Percentiles rank a stretch among this genome's conserved stretches.
Evolutionary conservation across 768 basidiomycete species (phyloP).

Genomic region (Leccinum pellstonianum): DNA sequence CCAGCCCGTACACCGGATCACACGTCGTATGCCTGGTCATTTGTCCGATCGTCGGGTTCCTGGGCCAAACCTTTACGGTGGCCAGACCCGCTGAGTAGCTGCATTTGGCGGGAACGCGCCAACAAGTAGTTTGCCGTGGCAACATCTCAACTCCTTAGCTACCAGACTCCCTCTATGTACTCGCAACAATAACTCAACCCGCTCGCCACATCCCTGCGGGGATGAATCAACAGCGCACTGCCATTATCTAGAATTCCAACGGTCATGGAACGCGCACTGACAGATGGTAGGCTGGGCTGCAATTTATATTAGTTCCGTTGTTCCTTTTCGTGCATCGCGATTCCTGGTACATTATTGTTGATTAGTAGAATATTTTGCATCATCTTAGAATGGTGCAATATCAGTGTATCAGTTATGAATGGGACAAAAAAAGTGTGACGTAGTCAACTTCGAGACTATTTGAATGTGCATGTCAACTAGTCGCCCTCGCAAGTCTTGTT

Average conservation of each 20-base stretch:
- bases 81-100: slow-evolving; percentile 33
- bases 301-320: slow-evolving; percentile 18
- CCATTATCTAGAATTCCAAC: slow-evolving; percentile 54
- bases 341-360: slow-evolving; percentile 19
- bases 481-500: slow-evolving; percentile 35
- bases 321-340: slow-evolving; percentile 15
- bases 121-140: slow-evolving; percentile 30
- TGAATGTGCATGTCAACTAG: not conserved
- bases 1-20: slow-evolving; percentile 73
- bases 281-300: slow-evolving; percentile 29
- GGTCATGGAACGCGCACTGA: slow-evolving; percentile 33
- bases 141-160: slow-evolving; percentile 38
- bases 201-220: slow-evolving; percentile 51
- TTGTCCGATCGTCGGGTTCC: slow-evolving; percentile 67
- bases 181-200: slow-evolving; percentile 42
- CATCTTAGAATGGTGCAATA: no score
- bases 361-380: slow-evolving; percentile 23
- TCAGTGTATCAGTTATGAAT: slow-evolving; percentile 2
- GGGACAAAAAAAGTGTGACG: not conserved
- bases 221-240: slow-evolving; percentile 66
- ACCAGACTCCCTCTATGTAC: slow-evolving; percentile 38
- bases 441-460: not conserved
- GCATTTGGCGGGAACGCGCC: slow-evolving; percentile 31
- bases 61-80: slow-evolving; percentile 74
- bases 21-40: slow-evolving; percentile 65